Conservation (phyloP, 2,329 filamentous ascomycete genomes). For the Ophiostoma perfectum region DNA sequence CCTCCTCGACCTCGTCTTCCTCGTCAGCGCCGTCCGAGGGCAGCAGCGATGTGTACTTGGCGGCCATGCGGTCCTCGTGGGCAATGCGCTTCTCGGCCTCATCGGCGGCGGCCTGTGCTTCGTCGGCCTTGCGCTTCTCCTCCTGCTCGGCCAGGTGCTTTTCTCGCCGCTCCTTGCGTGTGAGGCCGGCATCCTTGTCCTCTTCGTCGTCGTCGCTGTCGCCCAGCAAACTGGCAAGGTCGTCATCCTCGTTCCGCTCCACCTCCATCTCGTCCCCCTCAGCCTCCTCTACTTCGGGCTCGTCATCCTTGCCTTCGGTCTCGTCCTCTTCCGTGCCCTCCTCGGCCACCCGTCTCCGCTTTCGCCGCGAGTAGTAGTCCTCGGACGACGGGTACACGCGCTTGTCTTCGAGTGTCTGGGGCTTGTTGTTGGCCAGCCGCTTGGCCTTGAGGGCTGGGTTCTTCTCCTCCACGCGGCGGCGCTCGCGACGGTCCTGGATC, state of each 20-base stretch:
- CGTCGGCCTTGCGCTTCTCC: conserved; percentile 33
- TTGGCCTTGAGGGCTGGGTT: conserved; percentile 70
- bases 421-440: conserved; percentile 71
- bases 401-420: conserved; percentile 78
- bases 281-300: conserved; percentile 32
- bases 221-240: conserved; percentile 32
- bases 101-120: conserved; percentile 15
- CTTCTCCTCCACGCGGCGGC: conserved; percentile 79
- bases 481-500: conserved; percentile 68
- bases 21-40: conserved; percentile 28
- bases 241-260: conserved; percentile 11
- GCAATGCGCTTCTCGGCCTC: conserved; percentile 52
- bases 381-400: conserved; percentile 80
- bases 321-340: conserved; percentile 45
- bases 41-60: conserved; percentile 60
- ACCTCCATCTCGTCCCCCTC: conserved; percentile 40
- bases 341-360: conserved; percentile 45
- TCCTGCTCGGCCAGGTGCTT: conserved; percentile 38
- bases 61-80: conserved; percentile 55
- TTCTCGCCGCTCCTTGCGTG: conserved; percentile 37
- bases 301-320: conserved; percentile 42
- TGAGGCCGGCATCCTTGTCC: conserved; percentile 35
- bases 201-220: conserved; percentile 40
- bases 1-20: conserved; percentile 7
- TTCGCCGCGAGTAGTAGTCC: conserved; percentile 53